Conservation (phyloP, 2,329 filamentous ascomycete species). For the Orbilia oligospora region DNA sequence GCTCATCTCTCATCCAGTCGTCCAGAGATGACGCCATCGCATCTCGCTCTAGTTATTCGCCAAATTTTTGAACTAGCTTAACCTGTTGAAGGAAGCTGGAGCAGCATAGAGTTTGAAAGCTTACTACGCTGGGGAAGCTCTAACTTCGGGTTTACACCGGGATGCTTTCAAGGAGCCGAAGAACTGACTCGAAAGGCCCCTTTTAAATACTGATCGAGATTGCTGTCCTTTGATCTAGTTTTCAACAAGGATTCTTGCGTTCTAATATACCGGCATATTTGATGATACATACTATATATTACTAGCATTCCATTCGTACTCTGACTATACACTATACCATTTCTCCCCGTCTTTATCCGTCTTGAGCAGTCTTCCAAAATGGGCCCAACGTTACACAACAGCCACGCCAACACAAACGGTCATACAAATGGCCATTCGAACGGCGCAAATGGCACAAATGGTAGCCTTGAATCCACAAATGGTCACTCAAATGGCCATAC, state of each 20-base stretch:
- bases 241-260: conserved; percentile 12
- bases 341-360: not conserved
- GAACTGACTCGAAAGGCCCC: conserved; percentile 9
- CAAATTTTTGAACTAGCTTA: conserved; percentile 37
- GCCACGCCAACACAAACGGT: conserved; percentile 42
- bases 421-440: not conserved
- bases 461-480: not conserved
- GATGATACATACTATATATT: not conserved
- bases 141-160: conserved; percentile 37
- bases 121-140: conserved; percentile 30
- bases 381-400: conserved; percentile 52
- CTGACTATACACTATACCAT: not conserved
- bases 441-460: conserved; percentile 1
- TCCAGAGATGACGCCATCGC: conserved; percentile 51
- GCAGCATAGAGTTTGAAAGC: conserved; percentile 38
- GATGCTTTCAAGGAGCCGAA: conserved; percentile 6
- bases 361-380: conserved; percentile 25
- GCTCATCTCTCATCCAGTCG: conserved; percentile 41
- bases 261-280: conserved; percentile 15
- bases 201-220: conserved; percentile 18
- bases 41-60: not conserved
- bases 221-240: conserved; percentile 1
- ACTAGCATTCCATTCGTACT: not conserved
- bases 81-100: conserved; percentile 33
- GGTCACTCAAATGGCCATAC: conserved; percentile 32